These are phyloP conservation scores for Amanita fuliginea DNA, from an alignment of 768 basidiomycete species.

Conservation along the genomic window DNA sequence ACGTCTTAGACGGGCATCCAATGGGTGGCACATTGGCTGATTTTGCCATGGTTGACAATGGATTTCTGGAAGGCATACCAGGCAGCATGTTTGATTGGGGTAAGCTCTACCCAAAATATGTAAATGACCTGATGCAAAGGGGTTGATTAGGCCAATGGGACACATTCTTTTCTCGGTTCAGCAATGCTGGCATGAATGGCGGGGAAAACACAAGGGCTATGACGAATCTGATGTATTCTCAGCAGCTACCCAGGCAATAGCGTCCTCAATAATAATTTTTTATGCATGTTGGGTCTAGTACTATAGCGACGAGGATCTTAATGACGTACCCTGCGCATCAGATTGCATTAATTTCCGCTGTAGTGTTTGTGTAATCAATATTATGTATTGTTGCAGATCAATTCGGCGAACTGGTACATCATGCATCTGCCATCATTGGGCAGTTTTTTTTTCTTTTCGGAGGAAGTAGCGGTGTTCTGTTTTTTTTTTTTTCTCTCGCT, in stretches of 20 bases:
- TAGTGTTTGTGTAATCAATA: background rate
- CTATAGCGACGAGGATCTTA: background rate
- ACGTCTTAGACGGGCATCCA: slow-evolving; percentile 54
- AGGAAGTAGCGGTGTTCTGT: too few species aligned
- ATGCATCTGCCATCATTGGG: too few species aligned
- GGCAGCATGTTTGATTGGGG: slow-evolving; percentile 86
- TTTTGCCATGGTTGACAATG: slow-evolving; percentile 54
- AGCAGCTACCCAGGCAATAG: slow-evolving; percentile 13
- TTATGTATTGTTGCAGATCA: too few species aligned
- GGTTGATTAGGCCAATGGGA: slow-evolving; percentile 64
- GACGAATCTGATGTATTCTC: slow-evolving; percentile 14
- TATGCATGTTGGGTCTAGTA: background rate
- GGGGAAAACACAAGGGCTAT: slow-evolving; percentile 28
- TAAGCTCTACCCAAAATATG: slow-evolving; percentile 20
- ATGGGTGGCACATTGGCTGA: slow-evolving; percentile 47
- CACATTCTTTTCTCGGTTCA: slow-evolving; percentile 62
- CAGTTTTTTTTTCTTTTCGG: too few species aligned
- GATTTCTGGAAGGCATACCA: slow-evolving; percentile 69
- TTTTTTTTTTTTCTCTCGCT: too few species aligned
- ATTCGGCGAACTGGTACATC: too few species aligned
- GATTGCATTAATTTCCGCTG: background rate
- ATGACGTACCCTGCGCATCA: background rate
- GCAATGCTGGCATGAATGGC: slow-evolving; percentile 15
- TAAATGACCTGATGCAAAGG: slow-evolving; percentile 2
- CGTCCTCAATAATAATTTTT: slow-evolving; percentile 10